A percentile compares a stretch with the other conserved stretches of the same genome.
Evolutionary conservation across 2,329 filamentous ascomycete genomes (phyloP).

Genomic region (Trichoderma simmonsii): DNA sequence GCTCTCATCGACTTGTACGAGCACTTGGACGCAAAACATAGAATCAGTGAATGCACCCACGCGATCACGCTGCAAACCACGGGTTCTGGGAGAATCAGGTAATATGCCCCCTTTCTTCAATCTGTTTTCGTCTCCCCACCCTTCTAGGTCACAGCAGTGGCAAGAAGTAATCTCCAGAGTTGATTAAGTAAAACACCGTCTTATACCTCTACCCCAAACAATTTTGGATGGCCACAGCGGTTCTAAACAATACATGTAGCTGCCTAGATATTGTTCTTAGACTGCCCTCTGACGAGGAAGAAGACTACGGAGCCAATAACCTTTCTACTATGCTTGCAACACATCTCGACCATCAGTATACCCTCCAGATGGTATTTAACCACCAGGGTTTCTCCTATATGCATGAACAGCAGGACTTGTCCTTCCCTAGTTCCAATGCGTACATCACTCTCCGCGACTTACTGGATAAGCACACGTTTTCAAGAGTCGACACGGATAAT

Average conservation of each 20-base stretch:
- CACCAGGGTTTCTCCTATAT: no score
- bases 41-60: background rate
- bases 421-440: background rate
- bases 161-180: background rate
- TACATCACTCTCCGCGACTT: background rate
- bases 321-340: background rate
- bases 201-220: no score
- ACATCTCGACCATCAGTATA: no score
- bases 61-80: background rate
- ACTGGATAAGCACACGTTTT: background rate
- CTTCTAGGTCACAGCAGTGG: background rate
- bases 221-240: no score
- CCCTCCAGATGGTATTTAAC: no score
- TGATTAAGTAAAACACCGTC: no score
- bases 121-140: background rate
- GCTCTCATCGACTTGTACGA: no score
- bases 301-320: background rate
- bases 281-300: background rate
- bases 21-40: no score
- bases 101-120: background rate
- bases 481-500: background rate
- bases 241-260: no score
- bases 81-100: background rate
- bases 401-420: background rate
- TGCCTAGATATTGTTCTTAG: no score